Evolutionary conservation across 2,329 filamentous ascomycete genomes (phyloP).

Genomic region (Emericellopsis atlantica): DNA sequence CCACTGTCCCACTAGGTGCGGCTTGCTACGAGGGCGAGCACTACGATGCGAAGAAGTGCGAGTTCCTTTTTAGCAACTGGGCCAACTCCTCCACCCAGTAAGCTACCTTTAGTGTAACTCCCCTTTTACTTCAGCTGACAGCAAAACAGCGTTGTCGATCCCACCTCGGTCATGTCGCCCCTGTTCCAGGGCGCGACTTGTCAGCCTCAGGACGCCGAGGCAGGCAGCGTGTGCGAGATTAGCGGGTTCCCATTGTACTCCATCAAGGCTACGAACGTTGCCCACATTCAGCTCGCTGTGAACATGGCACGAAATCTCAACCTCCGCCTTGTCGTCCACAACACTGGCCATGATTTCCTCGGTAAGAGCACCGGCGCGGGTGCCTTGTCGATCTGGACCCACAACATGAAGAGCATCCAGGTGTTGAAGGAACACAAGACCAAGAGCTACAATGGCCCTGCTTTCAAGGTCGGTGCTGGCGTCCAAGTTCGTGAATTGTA

Average conservation of each 20-base stretch:
- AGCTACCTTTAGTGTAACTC: background rate
- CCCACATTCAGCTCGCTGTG: conserved; percentile 30
- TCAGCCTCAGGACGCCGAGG: conserved; percentile 13
- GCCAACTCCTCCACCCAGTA: conserved; percentile 5
- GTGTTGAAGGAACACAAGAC: conserved; percentile 10
- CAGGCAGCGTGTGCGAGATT: conserved; percentile 17
- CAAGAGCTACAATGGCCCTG: conserved; percentile 25
- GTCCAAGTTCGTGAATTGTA: conserved; percentile 41
- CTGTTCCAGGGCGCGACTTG: conserved; percentile 25
- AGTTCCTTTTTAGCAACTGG: conserved; percentile 12
- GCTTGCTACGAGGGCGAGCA: conserved; percentile 16
- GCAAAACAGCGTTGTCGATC: conserved; percentile 14
- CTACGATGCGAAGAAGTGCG: conserved; percentile 13
- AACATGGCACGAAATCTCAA: conserved; percentile 31
- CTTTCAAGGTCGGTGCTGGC: conserved; percentile 42
- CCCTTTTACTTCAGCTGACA: conserved; percentile 5
- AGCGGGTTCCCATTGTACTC: conserved; percentile 28
- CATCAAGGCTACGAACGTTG: conserved; percentile 24
- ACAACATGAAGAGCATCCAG: conserved; percentile 32
- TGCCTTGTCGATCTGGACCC: conserved; percentile 42
- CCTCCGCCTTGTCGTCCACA: conserved; percentile 35
- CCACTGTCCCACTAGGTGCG: conserved; percentile 17
- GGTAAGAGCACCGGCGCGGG: conserved; percentile 52
- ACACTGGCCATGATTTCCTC: conserved; percentile 40
- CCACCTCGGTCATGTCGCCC: conserved; percentile 25